Percentiles rank a stretch among this genome's conserved stretches.
Conservation (phyloP, 257 asterid genomes). For the Plantago ovata region DNA sequence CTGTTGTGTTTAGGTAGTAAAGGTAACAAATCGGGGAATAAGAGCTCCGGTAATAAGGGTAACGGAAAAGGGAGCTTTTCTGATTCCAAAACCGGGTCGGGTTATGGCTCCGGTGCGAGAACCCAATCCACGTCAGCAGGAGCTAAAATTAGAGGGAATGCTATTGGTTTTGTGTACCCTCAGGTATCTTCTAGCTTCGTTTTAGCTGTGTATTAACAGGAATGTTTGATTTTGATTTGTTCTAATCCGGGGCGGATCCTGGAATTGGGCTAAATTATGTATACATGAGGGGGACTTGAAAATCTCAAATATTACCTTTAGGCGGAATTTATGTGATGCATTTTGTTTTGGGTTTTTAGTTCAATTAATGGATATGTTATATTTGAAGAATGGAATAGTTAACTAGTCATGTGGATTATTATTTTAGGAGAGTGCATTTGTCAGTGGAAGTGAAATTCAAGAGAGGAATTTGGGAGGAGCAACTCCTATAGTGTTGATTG, state of each 20-base stretch:
- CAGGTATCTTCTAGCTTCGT: too few species aligned
- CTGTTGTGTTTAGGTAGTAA: slow-evolving; percentile 39
- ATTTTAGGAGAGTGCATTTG: slow-evolving; percentile 35
- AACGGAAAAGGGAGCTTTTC: slow-evolving; percentile 36
- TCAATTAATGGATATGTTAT: background rate
- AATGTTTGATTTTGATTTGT: too few species aligned
- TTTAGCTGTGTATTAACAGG: too few species aligned
- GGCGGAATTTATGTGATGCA: too few species aligned
- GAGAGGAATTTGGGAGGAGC: slow-evolving; percentile 20
- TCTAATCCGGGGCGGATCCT: too few species aligned
- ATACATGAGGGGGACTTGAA: too few species aligned
- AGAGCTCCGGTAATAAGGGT: slow-evolving; percentile 32
- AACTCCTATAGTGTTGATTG: slow-evolving; percentile 44
- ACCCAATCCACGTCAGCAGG: slow-evolving; percentile 25
- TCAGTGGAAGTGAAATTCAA: slow-evolving; percentile 25
- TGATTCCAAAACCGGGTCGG: slow-evolving; percentile 27
- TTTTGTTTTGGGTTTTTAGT: too few species aligned
- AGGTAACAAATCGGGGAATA: slow-evolving; percentile 38
- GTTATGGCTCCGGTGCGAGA: slow-evolving; percentile 14
- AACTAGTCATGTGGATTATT: background rate
- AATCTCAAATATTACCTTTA: too few species aligned
- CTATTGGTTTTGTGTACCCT: slow-evolving; percentile 49
- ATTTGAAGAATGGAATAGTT: background rate
- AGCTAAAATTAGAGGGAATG: slow-evolving; percentile 39
- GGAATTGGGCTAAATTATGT: too few species aligned